A percentile compares a stretch with the other conserved stretches of the same genome.
Evolutionary conservation across 78 protist species (phyloP).

Genomic region (Isochrysis galbana): DNA sequence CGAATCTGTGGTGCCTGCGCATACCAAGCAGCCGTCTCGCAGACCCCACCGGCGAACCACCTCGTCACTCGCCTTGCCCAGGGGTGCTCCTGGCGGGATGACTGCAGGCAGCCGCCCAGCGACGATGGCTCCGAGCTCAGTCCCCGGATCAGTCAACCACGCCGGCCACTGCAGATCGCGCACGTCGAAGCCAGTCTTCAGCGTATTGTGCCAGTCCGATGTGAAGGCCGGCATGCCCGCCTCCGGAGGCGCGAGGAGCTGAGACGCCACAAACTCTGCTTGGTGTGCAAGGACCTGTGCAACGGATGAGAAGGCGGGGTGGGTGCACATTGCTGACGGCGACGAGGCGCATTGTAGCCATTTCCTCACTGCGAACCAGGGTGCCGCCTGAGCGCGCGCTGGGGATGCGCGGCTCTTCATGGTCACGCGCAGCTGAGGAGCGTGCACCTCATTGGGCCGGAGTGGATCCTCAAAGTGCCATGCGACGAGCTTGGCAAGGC

Average conservation of each 20-base stretch:
- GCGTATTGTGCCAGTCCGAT: slow-evolving; percentile 40
- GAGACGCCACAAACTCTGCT: background rate
- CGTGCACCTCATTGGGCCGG: background rate
- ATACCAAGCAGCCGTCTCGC: background rate
- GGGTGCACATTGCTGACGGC: background rate
- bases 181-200: slow-evolving; percentile 45
- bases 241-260: background rate
- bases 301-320: no score
- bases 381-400: no score
- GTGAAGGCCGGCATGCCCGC: background rate
- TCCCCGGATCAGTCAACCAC: slow-evolving; percentile 16
- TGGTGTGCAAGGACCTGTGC: background rate
- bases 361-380: background rate
- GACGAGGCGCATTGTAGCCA: background rate
- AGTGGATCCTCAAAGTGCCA: background rate
- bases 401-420: background rate
- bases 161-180: background rate
- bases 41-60: background rate
- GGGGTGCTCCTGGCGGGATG: background rate
- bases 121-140: background rate
- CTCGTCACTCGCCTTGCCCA: background rate
- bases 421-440: background rate
- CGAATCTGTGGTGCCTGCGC: slow-evolving; percentile 28
- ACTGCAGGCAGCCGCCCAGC: background rate
- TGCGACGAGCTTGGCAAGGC: slow-evolving; percentile 16